Evolutionary conservation across 257 asterid genomes (phyloP).

Genomic region (Nicotiana tabacum): DNA sequence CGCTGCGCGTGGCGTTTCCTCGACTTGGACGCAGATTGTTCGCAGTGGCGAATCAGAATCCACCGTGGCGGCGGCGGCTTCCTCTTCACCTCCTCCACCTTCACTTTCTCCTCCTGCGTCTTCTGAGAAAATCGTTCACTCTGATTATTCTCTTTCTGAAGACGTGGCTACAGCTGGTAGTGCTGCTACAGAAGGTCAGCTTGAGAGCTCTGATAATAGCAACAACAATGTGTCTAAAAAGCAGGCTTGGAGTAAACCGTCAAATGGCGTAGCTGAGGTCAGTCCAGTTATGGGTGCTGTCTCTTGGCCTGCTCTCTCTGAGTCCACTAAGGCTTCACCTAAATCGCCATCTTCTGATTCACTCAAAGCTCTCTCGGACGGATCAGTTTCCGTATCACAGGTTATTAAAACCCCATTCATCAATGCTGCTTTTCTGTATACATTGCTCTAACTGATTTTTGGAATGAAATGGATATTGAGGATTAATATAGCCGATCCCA

Average conservation of each 20-base stretch:
- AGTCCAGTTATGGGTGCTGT: slow-evolving; percentile 69
- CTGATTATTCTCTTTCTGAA: slow-evolving; percentile 23
- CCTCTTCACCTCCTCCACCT: slow-evolving; percentile 13
- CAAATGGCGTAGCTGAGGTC: slow-evolving; percentile 32
- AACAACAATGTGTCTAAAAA: slow-evolving; percentile 32
- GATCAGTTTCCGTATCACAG: slow-evolving; percentile 36
- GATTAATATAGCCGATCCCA: background rate
- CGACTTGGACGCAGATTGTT: slow-evolving; percentile 58
- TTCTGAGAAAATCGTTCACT: slow-evolving; percentile 16
- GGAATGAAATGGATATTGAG: background rate
- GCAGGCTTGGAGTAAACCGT: slow-evolving; percentile 62
- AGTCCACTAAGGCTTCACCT: slow-evolving; percentile 63
- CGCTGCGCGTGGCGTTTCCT: slow-evolving; percentile 16
- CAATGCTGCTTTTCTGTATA: background rate
- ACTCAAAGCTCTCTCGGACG: slow-evolving; percentile 34
- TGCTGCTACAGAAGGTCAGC: slow-evolving; percentile 27
- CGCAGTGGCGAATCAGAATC: slow-evolving; percentile 51
- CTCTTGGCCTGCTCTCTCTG: slow-evolving; percentile 78
- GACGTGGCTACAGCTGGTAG: background rate
- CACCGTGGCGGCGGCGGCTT: background rate
- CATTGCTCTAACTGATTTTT: slow-evolving; percentile 11
- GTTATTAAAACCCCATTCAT: slow-evolving; percentile 21
- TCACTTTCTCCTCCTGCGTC: slow-evolving; percentile 23
- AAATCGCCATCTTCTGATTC: slow-evolving; percentile 42
- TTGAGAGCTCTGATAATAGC: slow-evolving; percentile 32